Percentiles rank a stretch among this genome's conserved stretches.
phyloP scores from a whole-genome alignment of 495 filamentous ascomycete species.

The Neurospora sp. region DNA sequence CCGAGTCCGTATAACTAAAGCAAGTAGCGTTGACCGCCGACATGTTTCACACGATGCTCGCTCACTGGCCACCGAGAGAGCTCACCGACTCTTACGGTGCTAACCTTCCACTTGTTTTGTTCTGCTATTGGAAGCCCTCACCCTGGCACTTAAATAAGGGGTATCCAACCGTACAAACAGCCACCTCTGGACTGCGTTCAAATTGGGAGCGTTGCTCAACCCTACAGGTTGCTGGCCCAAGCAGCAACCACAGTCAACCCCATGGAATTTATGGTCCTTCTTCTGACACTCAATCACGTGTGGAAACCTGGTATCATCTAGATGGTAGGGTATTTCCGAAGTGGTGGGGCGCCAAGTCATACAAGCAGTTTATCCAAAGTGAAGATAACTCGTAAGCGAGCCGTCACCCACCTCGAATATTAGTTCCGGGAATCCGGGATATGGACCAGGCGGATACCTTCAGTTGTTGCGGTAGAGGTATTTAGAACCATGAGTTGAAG shows the following conservation, averaged over 20 bases:
- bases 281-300: no score
- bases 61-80: no score
- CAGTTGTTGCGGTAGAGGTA: not conserved
- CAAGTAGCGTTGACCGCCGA: not conserved
- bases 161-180: not conserved
- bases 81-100: no score
- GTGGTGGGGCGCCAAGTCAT: not conserved
- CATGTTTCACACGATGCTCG: not conserved
- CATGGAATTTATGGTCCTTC: not conserved
- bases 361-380: not conserved
- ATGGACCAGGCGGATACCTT: not conserved
- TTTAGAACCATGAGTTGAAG: not conserved
- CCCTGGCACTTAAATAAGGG: not conserved
- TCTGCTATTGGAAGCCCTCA: not conserved
- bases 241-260: not conserved
- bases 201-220: no score
- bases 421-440: not conserved
- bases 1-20: not conserved
- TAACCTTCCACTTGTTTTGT: no score
- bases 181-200: no score
- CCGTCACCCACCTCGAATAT: not conserved
- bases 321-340: not conserved
- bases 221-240: no score
- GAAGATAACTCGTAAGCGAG: not conserved
- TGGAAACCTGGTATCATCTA: not conserved